Conservation (phyloP, 495 filamentous ascomycete species). For the Lasiosphaeriaceae sp. region DNA sequence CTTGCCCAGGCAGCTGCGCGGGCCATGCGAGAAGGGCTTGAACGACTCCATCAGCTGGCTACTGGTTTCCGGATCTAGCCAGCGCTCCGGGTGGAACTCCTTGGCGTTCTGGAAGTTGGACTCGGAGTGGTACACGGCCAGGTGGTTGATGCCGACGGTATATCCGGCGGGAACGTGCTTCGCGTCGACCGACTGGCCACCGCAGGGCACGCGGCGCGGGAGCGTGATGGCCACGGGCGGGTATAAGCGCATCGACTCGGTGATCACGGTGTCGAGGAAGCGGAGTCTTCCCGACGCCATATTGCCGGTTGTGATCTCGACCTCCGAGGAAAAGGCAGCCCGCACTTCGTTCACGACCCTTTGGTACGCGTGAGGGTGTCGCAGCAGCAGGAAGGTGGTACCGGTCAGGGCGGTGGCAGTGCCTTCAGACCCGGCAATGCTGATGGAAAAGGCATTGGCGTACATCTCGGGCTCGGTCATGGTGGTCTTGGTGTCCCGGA, state of each 20-base stretch:
- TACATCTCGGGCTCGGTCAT: constrained; percentile 8
- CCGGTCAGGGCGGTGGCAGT: constrained; percentile 48
- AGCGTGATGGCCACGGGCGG: constrained; percentile 47
- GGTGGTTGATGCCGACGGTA: constrained; percentile 45
- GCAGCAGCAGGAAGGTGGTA: constrained; percentile 46
- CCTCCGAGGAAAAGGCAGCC: constrained; percentile 36
- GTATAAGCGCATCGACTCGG: constrained; percentile 54
- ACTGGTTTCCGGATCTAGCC: constrained; percentile 21
- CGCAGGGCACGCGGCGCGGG: constrained; percentile 39
- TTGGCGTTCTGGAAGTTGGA: constrained; percentile 44
- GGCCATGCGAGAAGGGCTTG: background rate
- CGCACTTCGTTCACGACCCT: constrained; percentile 44
- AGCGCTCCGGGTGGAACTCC: constrained; percentile 50
- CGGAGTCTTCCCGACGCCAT: constrained; percentile 23
- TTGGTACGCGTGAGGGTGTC: constrained; percentile 32
- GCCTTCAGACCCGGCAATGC: constrained; percentile 46
- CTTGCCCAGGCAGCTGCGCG: background rate
- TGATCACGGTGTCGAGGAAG: constrained; percentile 50
- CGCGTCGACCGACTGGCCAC: constrained; percentile 43
- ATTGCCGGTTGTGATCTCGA: constrained; percentile 45
- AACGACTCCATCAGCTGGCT: background rate
- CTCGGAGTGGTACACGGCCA: constrained; percentile 38
- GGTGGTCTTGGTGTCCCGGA: background rate
- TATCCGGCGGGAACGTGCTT: constrained; percentile 38
- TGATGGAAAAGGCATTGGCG: constrained; percentile 20